Base-by-base conservation (phyloP, 129 eudicot genomes). In the Flaveria brownii region DNA sequence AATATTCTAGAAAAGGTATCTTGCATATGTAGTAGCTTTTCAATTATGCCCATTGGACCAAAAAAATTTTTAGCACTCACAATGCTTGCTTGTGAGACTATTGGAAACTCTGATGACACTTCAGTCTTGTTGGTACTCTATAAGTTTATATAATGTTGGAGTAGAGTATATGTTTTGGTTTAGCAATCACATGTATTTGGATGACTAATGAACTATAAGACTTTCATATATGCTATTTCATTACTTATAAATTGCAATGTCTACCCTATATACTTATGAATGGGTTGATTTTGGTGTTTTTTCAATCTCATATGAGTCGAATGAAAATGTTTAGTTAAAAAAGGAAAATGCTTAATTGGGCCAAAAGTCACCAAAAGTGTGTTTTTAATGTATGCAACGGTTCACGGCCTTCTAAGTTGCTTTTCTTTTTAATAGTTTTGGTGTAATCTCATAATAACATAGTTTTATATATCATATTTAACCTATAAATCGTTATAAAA, bases 121-220 rank as follows among this genome's bases (percentile, higher is more conserved):
- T 52, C 15, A 47, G 46, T 47, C 20, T 61, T 45, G 36, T 63
- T 62, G 30, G 60, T 62, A n/a, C 2, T 5, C 61, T 26, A 33
- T 75, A 62, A 49, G 36, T 33, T 75, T 5, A 13, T 46, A n/a
- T 74, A 14, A 41, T 22, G 46, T 17, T 22, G 43, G 56, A 42
- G 42, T n/a, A 0, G 42, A 16, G 22, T 12, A 15, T 47, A 6
- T 36, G 51, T 76, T 64, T 64, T 42, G 26, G 25, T 26, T 28
- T 60, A 23, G 12, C 25, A 16, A 20, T 22, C 33, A 8, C 64
- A 57, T 20, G 15, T 57, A 10, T 57, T 22, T 57, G 64, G 5
- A 57, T 57, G 9, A 57, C 64, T 22, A 57, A 30, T 62, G 33
- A 30, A 47, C 51, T 75, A 14, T 64, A 76, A 76, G 56, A 33